Base-by-base conservation (phyloP, 371 early-diverging fungal species). In the Gilbertella persicaria region DNA sequence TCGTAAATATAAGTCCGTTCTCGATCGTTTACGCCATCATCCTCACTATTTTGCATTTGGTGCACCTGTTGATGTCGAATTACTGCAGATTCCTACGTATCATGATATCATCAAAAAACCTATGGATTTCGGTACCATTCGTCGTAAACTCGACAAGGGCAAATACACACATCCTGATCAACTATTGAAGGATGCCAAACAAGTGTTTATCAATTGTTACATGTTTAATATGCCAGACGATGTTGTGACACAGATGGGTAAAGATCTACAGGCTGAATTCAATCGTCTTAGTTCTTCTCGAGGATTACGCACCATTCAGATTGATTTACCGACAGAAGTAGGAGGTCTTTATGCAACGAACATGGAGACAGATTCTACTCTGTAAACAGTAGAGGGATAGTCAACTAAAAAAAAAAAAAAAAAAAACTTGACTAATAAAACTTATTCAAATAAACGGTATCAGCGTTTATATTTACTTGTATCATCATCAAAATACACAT, bases 161-260 rank as follows among this genome's bases (percentile, higher is more conserved):
- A 51, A 62, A 25, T 71, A 71, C n/a, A 37, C 38, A 0, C 55
- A 50, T 28, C 29, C 53, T 0, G 52, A 50, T 7, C 56, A 53
- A 17, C 20, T 71, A 7, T 41, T 71, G 8, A 41, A 51, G 21
- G 71, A 71, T 49, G 68, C 50, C 5, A 57, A 67, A 19, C 65
- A 67, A 37, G 68, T 91, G 26, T 73, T 95, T 43, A 51, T 66
- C 41, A 97, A 97, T 71, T 95, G 96, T 65, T 85, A 82, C 45
- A 66, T 77, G 38, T 97, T 95, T 72, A 97, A 97, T 62, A 70
- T 80, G 14, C 70, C 82, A 3, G 92, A 86, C 16, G 78, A 88
- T 19, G 86, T 87, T 12, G 90, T 96, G 2, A 80, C 85, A 57
- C 53, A 76, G 17, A 78, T 80, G 70, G 91, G 86, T 0, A 49